Evolutionary conservation across 192 early-diverging fungal species (phyloP).

Genomic region (Coemansia sp.): DNA sequence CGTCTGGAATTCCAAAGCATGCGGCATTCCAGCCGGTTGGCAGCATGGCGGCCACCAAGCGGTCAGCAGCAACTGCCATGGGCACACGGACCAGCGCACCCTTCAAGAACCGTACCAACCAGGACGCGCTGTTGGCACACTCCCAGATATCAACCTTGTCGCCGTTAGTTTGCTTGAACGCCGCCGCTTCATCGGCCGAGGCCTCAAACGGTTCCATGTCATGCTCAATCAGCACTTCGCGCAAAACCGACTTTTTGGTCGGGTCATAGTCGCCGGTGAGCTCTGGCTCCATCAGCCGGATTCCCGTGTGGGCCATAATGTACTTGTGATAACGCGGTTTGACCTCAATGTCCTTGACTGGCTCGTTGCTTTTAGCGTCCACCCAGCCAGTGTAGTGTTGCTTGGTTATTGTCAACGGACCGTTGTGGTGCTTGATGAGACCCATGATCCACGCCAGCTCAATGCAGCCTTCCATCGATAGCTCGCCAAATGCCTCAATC

Average conservation of each 20-base stretch:
- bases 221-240: constrained; percentile 82
- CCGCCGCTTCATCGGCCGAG: constrained; percentile 80
- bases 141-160: constrained; percentile 65
- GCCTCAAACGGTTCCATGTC: constrained; percentile 84
- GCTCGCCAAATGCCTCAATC: constrained; percentile 78
- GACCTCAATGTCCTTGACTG: constrained; percentile 81
- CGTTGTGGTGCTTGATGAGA: constrained; percentile 81
- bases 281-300: constrained; percentile 62
- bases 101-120: constrained; percentile 30
- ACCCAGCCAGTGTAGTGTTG: constrained; percentile 70
- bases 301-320: constrained; percentile 71
- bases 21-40: constrained; percentile 91
- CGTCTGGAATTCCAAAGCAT: constrained; percentile 87
- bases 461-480: constrained; percentile 64
- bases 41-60: constrained; percentile 80
- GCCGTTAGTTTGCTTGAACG: constrained; percentile 79
- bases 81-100: constrained; percentile 79
- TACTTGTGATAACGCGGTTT: constrained; percentile 86
- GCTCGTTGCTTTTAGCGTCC: constrained; percentile 77
- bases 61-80: constrained; percentile 81
- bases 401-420: constrained; percentile 3
- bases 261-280: constrained; percentile 84
- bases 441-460: constrained; percentile 98
- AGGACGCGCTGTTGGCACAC: constrained; percentile 59
- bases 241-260: constrained; percentile 74